Base-by-base conservation (phyloP, 1,139 yeast species). In the Geotrichum reessii region DNA sequence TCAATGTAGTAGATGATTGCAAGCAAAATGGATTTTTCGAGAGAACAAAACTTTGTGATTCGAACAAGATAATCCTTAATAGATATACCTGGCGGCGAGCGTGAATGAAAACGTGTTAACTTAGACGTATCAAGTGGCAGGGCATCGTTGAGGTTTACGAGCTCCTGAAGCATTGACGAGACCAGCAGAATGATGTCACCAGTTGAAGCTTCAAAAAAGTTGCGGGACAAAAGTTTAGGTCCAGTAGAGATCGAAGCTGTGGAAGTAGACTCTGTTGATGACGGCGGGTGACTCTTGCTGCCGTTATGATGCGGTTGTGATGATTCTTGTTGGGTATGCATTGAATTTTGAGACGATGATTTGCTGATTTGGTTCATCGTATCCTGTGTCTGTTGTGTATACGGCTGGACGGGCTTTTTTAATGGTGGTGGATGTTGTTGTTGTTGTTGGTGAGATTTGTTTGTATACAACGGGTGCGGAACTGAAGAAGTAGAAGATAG, bases 21-120 rank as follows among this genome's bases (percentile, higher is more conserved):
- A 56, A 93, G 75, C 46, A 93, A 75, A 1, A 92, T 87, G 7
- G 93, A 87, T 62, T 88, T 86, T 64, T 91, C 96, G 63, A 92
- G 77, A 55, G 90, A 84, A 63, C 96, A 91, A 73, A 88, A 93
- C 67, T 88, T 87, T 6, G 93, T 81, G 56, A 93, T 77, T 65
- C 99, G 80, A 52, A 84, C 74, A 52, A 93, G 74, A 67, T 93
- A 93, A 59, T 88, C 89, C 62, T 80, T 81, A 7, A 91, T 82
- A 1, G 96, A 86, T 52, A 93, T 93, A 24, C 82, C 81, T 0
- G 99, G 98, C 1, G 97, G 97, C 0, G 95, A 85, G 62, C 97
- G 70, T 4, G 97, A 91, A 71, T 93, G 99, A 70, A 92, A 93
- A 64, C 98, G 78, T 0, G 99, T 93, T 56, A 93, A 77, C 51